Base-by-base conservation (phyloP, 1,139 yeast species). In the Sugiyamaella sp. region DNA sequence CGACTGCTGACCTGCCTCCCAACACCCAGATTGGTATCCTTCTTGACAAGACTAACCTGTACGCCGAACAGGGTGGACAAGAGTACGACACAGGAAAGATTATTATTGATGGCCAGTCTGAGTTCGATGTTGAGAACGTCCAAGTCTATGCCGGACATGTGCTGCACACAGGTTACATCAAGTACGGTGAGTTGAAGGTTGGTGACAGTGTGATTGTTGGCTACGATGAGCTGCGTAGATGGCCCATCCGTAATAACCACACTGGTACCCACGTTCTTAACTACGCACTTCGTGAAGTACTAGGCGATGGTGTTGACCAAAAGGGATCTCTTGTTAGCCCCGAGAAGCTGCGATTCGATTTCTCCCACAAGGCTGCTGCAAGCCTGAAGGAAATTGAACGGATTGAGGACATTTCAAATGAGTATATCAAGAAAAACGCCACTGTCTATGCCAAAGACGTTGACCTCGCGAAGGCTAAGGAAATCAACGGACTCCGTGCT, bases 1-100 rank as follows among this genome's bases (percentile, higher is more conserved):
- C 73, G 1, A 71, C 77, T 14, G 71, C 76, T 12, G 71, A 71
- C 20, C 76, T 70, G 51, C 71, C 79, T 49, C 66, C 74, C 22
- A 75, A 72, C 46, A 60, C 74, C 21, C 89, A 86, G 68, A 75
- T 80, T 60, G 99, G 99, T 69, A 74, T 93, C 53, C 71, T 93
- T 53, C 79, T 93, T 58, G 96, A 93, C 72, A 85, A 82, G 72
- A 88, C 98, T 33, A 95, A 96, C 69, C 89, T 93, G 74, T 93
- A 93, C 68, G 98, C 99, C 49, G 99, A 93, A 75, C 96, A 89
- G 74, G 99, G 99, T 82, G 99, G 99, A 68, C 99, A 93, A 78
- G 97, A 89, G 73, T 86, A 80, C 68, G 99, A 93, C 70, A 87
- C 95, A 44, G 99, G 99, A 73, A 87, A 82, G 71, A 78, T 93